Conservation (phyloP, 805 yeast species). For the Sugiyamaella lignohabitans region DNA sequence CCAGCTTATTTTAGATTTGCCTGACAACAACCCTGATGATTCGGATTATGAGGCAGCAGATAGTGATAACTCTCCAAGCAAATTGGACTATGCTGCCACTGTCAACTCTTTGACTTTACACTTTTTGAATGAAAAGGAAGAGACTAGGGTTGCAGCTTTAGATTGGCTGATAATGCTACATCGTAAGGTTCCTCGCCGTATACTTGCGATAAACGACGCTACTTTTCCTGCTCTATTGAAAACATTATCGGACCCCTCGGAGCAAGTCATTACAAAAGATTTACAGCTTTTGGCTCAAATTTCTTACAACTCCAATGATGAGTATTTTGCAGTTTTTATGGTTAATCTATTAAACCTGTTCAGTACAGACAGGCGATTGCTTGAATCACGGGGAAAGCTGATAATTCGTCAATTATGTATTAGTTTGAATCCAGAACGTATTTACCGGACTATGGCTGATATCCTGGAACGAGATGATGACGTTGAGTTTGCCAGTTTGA, state of each 20-base stretch:
- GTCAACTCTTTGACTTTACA: conserved; percentile 69
- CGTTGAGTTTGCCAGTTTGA: conserved; percentile 63
- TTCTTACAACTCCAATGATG: conserved; percentile 64
- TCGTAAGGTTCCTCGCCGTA: conserved; percentile 54
- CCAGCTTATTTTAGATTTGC: conserved; percentile 43
- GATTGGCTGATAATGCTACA: conserved; percentile 88
- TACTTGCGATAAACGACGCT: conserved; percentile 43
- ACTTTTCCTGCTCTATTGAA: conserved; percentile 72
- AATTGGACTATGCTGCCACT: conserved; percentile 50
- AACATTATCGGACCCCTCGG: conserved; percentile 67
- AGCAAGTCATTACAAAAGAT: conserved; percentile 69
- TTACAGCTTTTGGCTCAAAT: conserved; percentile 67
- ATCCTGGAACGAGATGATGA: conserved; percentile 59
- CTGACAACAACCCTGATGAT: conserved; percentile 19
- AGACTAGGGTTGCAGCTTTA: conserved; percentile 73
- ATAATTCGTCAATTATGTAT: conserved; percentile 79
- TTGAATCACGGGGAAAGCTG: conserved; percentile 72
- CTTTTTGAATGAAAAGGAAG: conserved; percentile 67
- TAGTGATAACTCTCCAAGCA: background rate
- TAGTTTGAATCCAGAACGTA: conserved; percentile 72
- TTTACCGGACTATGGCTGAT: conserved; percentile 72
- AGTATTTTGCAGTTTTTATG: conserved; percentile 69
- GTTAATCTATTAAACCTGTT: conserved; percentile 62
- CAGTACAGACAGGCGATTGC: conserved; percentile 57
- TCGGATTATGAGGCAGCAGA: conserved; percentile 1